A percentile compares a stretch with the other conserved stretches of the same genome.
phyloP scores from a whole-genome alignment of 2,329 filamentous ascomycete genomes.

The Sclerotinia trifoliorum region DNA sequence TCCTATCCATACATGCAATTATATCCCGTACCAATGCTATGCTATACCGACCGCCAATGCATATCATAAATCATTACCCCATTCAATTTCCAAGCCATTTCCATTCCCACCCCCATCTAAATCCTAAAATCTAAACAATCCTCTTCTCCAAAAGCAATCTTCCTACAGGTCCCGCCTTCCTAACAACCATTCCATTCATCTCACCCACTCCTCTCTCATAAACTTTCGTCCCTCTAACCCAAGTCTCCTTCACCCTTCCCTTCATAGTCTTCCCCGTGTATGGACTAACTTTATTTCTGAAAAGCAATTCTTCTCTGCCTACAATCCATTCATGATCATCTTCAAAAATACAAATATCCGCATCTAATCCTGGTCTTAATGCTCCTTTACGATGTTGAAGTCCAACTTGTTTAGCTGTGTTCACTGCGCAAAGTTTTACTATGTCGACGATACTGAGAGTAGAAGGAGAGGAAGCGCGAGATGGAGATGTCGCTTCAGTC shows the following conservation, averaged over 20 bases:
- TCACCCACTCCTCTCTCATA: constrained; percentile 35
- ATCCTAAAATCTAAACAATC: constrained; percentile 21
- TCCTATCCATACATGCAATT: not conserved
- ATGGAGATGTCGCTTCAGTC: constrained; percentile 49
- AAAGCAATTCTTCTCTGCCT: constrained; percentile 77
- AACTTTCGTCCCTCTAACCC: constrained; percentile 38
- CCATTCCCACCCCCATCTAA: not conserved
- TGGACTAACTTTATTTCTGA: constrained; percentile 40
- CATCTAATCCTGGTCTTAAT: constrained; percentile 77
- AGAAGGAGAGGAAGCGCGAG: constrained; percentile 28
- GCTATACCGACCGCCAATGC: not conserved
- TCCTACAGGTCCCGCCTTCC: constrained; percentile 45
- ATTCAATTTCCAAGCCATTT: too few species aligned
- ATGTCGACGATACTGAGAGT: constrained; percentile 64
- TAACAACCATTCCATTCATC: constrained; percentile 49
- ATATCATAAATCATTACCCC: constrained; percentile 6
- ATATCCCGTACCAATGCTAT: constrained; percentile 8
- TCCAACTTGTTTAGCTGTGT: constrained; percentile 86
- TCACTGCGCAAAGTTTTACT: constrained; percentile 79
- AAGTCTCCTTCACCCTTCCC: constrained; percentile 43
- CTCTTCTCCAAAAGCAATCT: constrained; percentile 50
- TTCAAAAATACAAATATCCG: constrained; percentile 90
- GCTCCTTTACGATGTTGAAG: constrained; percentile 79
- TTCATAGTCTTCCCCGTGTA: constrained; percentile 63
- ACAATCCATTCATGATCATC: constrained; percentile 77